These are phyloP conservation scores for Capsella rubella DNA, from an alignment of 441 rosid genomes.

Conservation along the genomic window DNA sequence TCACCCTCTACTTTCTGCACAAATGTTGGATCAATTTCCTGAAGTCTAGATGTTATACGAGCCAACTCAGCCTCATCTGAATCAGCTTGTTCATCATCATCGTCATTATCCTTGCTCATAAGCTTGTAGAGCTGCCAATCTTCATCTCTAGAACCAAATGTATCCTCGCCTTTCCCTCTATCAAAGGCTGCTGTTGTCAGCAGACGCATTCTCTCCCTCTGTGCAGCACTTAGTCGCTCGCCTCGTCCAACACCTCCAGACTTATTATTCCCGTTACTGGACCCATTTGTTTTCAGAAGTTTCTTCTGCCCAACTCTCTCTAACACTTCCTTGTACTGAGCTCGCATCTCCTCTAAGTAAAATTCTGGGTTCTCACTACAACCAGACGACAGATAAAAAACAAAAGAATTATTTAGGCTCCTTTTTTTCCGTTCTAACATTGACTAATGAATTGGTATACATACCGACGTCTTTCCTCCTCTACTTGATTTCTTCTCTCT, in stretches of 20 bases:
- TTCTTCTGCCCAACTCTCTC: constrained; percentile 89
- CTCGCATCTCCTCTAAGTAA: constrained; percentile 74
- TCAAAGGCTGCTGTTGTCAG: constrained; percentile 95
- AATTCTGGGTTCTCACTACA: constrained; percentile 86
- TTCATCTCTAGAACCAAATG: constrained; percentile 91
- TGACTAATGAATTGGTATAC: constrained; percentile 39
- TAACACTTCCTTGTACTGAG: constrained; percentile 73
- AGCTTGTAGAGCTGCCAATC: constrained; percentile 96
- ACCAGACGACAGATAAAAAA: constrained; percentile 24
- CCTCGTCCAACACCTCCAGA: constrained; percentile 89
- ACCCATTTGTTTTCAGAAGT: constrained; percentile 82
- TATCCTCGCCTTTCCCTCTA: constrained; percentile 95
- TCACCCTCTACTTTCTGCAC: constrained; percentile 65
- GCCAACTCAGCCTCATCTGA: constrained; percentile 75
- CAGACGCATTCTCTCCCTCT: constrained; percentile 93
- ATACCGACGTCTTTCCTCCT: constrained; percentile 87
- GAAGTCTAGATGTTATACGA: constrained; percentile 77
- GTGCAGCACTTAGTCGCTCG: constrained; percentile 93
- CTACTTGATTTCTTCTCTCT: constrained; percentile 78
- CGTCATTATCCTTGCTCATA: constrained; percentile 93
- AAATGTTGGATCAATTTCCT: constrained; percentile 84
- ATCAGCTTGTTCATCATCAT: constrained; percentile 76
- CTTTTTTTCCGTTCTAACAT: neutral
- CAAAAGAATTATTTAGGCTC: constrained; percentile 19
- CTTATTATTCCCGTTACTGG: constrained; percentile 67